phyloP scores from a whole-genome alignment of 305 asterid species.

The Fraxinus latifolia region DNA sequence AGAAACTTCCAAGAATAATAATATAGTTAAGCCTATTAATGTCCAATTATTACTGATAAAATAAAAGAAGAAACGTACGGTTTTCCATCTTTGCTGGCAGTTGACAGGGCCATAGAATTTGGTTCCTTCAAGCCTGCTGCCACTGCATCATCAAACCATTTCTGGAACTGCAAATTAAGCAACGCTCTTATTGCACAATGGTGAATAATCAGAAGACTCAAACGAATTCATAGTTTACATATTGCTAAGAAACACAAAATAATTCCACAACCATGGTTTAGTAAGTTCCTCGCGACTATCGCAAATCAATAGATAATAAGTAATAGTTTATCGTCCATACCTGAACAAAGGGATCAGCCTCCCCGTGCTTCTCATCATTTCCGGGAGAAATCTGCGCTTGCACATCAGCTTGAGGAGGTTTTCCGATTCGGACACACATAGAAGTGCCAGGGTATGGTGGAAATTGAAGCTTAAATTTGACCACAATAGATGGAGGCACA shows the following conservation, averaged over 20 bases:
- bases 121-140: slow-evolving; percentile 50
- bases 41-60: slow-evolving; percentile 1
- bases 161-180: slow-evolving; percentile 38
- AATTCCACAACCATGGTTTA: neutral
- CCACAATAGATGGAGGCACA: slow-evolving; percentile 42
- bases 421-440: slow-evolving; percentile 48
- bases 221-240: neutral
- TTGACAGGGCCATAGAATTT: slow-evolving; percentile 49
- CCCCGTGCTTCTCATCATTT: slow-evolving; percentile 37
- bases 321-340: neutral
- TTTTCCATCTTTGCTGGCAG: slow-evolving; percentile 43
- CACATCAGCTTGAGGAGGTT: slow-evolving; percentile 41
- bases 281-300: neutral
- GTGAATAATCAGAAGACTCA: neutral
- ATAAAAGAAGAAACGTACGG: slow-evolving; percentile 29
- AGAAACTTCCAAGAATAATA: neutral
- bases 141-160: slow-evolving; percentile 54
- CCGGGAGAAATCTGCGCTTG: slow-evolving; percentile 37
- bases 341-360: slow-evolving; percentile 40
- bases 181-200: neutral
- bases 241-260: neutral
- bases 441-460: slow-evolving; percentile 48
- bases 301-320: neutral
- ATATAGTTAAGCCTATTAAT: neutral
- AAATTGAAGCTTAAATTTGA: slow-evolving; percentile 39